phyloP scores from a whole-genome alignment of 139 green algal genomes.

The Micractinium sp. region DNA sequence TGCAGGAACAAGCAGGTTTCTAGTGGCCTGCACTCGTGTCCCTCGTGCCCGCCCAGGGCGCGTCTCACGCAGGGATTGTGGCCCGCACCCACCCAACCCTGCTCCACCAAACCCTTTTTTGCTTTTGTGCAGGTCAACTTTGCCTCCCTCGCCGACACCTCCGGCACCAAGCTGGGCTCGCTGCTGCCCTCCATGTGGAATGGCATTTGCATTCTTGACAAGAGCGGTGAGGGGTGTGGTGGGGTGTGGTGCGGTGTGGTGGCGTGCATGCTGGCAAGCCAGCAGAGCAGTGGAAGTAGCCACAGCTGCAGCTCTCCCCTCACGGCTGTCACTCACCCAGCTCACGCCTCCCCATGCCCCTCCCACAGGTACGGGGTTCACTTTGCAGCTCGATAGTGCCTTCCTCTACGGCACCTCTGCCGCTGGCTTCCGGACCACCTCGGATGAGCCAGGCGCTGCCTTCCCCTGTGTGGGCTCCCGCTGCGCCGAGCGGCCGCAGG shows the following conservation, averaged over 20 bases:
- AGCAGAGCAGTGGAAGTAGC: no score
- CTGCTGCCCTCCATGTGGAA: constrained; percentile 39
- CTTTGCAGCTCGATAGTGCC: constrained; percentile 24
- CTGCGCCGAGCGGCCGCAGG: background rate
- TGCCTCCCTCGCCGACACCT: background rate
- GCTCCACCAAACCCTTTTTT: no score
- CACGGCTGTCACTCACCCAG: background rate
- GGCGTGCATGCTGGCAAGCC: background rate
- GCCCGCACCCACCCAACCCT: background rate
- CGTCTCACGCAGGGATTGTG: background rate
- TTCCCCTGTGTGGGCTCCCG: constrained; percentile 12
- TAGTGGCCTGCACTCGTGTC: background rate
- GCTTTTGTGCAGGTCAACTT: constrained; percentile 19
- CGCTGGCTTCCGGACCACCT: background rate
- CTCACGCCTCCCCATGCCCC: background rate
- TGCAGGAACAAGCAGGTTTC: background rate
- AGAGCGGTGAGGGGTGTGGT: constrained; percentile 34
- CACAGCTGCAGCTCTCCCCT: background rate
- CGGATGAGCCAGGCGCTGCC: background rate
- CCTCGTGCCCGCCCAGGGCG: no score
- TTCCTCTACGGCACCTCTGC: constrained; percentile 6
- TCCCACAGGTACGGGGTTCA: constrained; percentile 26
- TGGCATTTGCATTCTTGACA: constrained; percentile 52
- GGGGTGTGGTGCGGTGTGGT: no score
- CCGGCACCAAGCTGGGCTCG: background rate